These are phyloP conservation scores for Trypanosoma platydactyli DNA, from an alignment of 208 protist species.

Conservation along the genomic window DNA sequence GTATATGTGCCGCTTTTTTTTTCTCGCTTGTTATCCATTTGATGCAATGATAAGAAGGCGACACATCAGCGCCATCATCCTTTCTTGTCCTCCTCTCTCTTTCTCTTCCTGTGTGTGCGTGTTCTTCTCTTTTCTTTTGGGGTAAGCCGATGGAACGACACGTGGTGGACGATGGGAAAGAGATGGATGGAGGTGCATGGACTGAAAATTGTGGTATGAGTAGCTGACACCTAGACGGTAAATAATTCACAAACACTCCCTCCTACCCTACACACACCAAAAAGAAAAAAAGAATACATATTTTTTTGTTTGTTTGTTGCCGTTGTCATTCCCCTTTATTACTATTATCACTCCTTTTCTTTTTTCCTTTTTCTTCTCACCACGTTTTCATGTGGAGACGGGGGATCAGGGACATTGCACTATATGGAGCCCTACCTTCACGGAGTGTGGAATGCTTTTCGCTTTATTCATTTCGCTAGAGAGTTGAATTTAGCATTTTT, in stretches of 20 bases:
- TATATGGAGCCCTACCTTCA: too few species aligned
- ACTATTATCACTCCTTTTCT: not conserved
- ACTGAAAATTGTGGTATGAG: too few species aligned
- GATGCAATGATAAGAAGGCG: not conserved
- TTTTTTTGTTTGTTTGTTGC: not conserved
- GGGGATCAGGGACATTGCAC: too few species aligned
- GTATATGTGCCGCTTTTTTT: constrained; percentile 15
- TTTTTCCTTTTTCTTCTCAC: not conserved
- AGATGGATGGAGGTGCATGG: too few species aligned
- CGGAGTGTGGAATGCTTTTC: not conserved
- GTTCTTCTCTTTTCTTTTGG: too few species aligned
- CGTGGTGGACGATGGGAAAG: too few species aligned
- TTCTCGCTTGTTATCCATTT: constrained; percentile 13
- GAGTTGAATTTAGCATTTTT: too few species aligned
- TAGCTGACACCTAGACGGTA: too few species aligned
- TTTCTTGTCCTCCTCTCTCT: too few species aligned
- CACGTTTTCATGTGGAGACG: not conserved
- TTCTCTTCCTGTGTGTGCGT: too few species aligned
- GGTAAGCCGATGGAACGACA: too few species aligned
- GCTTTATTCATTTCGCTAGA: constrained; percentile 12
- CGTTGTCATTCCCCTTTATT: not conserved
- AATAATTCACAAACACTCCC: too few species aligned
- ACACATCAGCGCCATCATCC: not conserved
- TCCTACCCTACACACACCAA: not conserved
- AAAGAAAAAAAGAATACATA: not conserved